Evolutionary conservation across 768 basidiomycete species (phyloP), one percentile per base, ranked within the genome.

Genomic region (Aureoboletus auriporus): DNA sequence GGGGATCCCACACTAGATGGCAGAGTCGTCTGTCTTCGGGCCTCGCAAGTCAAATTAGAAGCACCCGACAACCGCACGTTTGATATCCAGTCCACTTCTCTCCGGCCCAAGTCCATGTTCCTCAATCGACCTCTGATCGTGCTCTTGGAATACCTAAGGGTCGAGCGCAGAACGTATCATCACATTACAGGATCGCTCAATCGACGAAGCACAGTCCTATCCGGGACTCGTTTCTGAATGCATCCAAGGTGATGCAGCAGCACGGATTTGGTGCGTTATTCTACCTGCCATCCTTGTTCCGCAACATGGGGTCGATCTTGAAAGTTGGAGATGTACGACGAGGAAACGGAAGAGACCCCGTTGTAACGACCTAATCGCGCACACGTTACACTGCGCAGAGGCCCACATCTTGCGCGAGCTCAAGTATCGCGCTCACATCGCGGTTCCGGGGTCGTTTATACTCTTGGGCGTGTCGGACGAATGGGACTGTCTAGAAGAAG

Each of bases 401-500:
- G 74, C 71, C 6, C 75, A 79, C 51, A 67, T 75, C 9, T 62
- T 82, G 28, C 70, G 79, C 6, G 73, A 75, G 42, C 65, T 81
- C 58, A 80, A 80, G 56, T 73, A 74, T 50, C 70, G 73, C 11
- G 78, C 71, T 3, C 73, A 74, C 35, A 80, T 81, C 29, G 69
- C 68, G 1, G 70, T 81, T 5, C 76, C 78, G 1, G 71, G 65
- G 7, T 74, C 71, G 29, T 74, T 62, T 38, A 80, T 77, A 0
- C 63, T 81, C 2, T 72, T 80, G 26, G 80, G 79, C 0, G 76
- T 81, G 13, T 71, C 72, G 7, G 79, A 81, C 52, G 75, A 77
- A 36, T 72, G 72, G 69, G 65, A 67, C 17, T 75, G 72, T 50
- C 60, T 80, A 7, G 53, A 51, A 2, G 72, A 75, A 50, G 72